Base-by-base conservation (phyloP, 2,329 filamentous ascomycete genomes). In the Acarospora socialis region DNA sequence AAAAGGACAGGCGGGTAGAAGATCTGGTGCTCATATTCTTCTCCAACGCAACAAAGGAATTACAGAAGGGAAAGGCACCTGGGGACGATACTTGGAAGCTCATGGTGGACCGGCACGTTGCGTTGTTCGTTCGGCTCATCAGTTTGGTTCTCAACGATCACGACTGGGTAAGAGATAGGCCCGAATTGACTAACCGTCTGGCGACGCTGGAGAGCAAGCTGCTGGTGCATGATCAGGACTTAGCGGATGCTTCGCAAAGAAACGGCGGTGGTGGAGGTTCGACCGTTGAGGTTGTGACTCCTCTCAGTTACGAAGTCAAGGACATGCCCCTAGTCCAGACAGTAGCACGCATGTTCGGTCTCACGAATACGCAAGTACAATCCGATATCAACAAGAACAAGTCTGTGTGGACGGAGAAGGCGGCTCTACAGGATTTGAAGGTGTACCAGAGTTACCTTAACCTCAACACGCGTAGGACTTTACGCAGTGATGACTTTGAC, bases 1-100 rank as follows among this genome's bases (percentile, higher is more conserved):
- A 94, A 50, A 92, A 92, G 58, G 87, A 94, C 54, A 73, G 87
- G 40, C 77, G 87, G 49, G 77, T 92, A 14, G 90, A 98, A 56
- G 86, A 92, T 41, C 61, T 95, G 31, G 74, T 98, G 31, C 67
- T 98, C 44, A 94, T 95, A 42, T 95, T 98, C 64, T 95, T 92
- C 58, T 92, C 86, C 1, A 80, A 82, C 41, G 86, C 90, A 5
- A 92, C 83, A 27, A 92, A 92, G 53, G 86, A 92, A 39, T 69
- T 93, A 47, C 75, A 80, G 54, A 81, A 82, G 53, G 70, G 78
- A 32, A 81, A 81, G 54, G 57, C 70, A 1, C 66, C 74, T 0
- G 79, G 80, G 28, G 87, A 95, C 53, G 83, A 92, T 52, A 71
- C 73, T 32, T 94, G 83, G 81, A 93, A 90, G 59, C 64, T 80